Percentiles rank a stretch among this genome's conserved stretches.
These are phyloP conservation scores for Limnanthes douglasii DNA, from an alignment of 345 rosid species.

Conservation along the genomic window DNA sequence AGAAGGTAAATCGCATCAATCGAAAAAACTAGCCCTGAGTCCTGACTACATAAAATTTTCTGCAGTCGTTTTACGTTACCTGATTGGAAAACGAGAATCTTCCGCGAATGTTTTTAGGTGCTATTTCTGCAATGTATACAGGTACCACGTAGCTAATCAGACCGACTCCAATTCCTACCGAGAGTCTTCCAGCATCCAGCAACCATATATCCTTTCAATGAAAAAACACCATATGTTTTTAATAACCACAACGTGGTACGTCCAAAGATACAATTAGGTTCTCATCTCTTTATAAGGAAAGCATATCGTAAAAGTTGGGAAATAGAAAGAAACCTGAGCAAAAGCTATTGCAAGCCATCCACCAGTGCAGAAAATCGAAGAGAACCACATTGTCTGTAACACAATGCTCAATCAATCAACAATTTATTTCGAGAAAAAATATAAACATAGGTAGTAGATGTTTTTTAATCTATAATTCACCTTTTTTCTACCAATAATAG, in stretches of 20 bases:
- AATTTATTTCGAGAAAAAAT: neutral
- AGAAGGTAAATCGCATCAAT: too few species aligned
- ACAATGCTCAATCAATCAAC: neutral
- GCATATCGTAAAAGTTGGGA: neutral
- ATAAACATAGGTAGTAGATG: neutral
- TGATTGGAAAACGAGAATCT: constrained; percentile 16
- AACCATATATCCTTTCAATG: constrained; percentile 6
- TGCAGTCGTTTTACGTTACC: too few species aligned
- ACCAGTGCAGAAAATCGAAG: constrained; percentile 12
- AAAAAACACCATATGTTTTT: neutral
- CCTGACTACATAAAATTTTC: too few species aligned
- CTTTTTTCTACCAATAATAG: constrained; percentile 14
- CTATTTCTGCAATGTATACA: constrained; percentile 30
- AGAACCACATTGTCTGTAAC: constrained; percentile 26
- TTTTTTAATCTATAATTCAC: constrained; percentile 4
- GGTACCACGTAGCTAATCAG: constrained; percentile 25
- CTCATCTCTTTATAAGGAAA: neutral
- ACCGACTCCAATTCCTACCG: constrained; percentile 19
- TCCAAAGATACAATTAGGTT: neutral
- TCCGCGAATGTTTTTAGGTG: constrained; percentile 25
- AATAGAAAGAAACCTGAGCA: constrained; percentile 15
- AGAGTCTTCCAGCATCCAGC: constrained; percentile 13
- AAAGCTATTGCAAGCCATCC: constrained; percentile 29
- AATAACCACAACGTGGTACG: neutral
- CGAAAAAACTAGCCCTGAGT: too few species aligned